phyloP scores from a whole-genome alignment of 2,329 filamentous ascomycete species.

The Calycina marina region DNA sequence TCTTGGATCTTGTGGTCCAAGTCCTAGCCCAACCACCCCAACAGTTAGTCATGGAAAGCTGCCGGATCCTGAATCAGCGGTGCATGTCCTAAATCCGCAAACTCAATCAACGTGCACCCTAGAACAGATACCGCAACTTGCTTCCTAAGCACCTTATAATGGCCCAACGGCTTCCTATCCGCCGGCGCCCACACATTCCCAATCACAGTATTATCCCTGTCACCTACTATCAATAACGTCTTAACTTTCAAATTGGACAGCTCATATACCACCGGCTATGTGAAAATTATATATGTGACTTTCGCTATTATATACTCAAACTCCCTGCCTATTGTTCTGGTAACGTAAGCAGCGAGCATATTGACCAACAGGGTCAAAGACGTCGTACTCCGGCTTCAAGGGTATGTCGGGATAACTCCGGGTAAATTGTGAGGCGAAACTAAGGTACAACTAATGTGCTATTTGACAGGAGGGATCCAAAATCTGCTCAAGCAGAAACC shows the following conservation, averaged over 20 bases:
- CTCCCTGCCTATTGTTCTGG: constrained; percentile 22
- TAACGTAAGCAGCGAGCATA: constrained; percentile 37
- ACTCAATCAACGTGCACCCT: constrained; percentile 30
- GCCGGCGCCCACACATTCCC: constrained; percentile 33
- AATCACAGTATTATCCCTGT: constrained; percentile 27
- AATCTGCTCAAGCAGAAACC: too few species aligned
- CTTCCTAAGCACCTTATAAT: constrained; percentile 35
- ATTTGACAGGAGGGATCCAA: too few species aligned
- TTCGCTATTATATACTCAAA: constrained; percentile 7
- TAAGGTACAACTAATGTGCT: too few species aligned
- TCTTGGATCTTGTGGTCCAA: constrained; percentile 2
- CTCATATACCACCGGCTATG: constrained; percentile 4
- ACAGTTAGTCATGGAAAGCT: constrained; percentile 30
- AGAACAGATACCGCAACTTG: constrained; percentile 29
- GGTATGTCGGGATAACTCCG: constrained; percentile 32
- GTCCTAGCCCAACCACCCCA: constrained; percentile 27
- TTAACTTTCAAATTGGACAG: constrained; percentile 4
- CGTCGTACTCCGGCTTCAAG: constrained; percentile 34
- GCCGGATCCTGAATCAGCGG: constrained; percentile 37
- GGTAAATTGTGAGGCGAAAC: too few species aligned
- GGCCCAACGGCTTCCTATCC: constrained; percentile 29
- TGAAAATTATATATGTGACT: constrained; percentile 4
- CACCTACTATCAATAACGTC: constrained; percentile 6
- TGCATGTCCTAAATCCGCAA: constrained; percentile 34
- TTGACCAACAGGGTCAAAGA: constrained; percentile 38